phyloP scores from a whole-genome alignment of 768 basidiomycete genomes.

The Vararia minispora region DNA sequence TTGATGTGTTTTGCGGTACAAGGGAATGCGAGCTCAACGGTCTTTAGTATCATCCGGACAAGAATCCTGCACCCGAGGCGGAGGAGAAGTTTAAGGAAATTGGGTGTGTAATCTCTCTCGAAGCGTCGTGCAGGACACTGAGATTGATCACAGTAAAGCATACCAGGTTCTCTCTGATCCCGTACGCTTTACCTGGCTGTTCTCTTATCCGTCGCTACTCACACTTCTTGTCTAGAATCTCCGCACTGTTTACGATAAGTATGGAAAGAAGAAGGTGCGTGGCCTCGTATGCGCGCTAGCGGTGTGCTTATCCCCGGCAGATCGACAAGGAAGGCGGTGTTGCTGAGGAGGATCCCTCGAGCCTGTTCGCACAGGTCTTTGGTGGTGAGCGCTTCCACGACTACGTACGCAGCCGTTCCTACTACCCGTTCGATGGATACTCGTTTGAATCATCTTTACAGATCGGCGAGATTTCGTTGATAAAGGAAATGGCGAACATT shows the following conservation, averaged over 20 bases:
- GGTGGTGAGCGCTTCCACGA: slow-evolving; percentile 88
- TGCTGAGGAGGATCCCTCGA: slow-evolving; percentile 84
- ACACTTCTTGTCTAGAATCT: slow-evolving; percentile 47
- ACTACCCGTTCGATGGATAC: not conserved
- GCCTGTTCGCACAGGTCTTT: slow-evolving; percentile 93
- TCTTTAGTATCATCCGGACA: slow-evolving; percentile 84
- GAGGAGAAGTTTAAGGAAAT: slow-evolving; percentile 97
- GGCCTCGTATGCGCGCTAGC: slow-evolving; percentile 3
- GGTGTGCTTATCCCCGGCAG: slow-evolving; percentile 21
- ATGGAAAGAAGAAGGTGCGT: slow-evolving; percentile 80
- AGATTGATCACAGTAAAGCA: slow-evolving; percentile 55
- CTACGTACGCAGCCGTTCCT: slow-evolving; percentile 45
- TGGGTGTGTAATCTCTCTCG: slow-evolving; percentile 37
- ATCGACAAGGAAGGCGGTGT: slow-evolving; percentile 68
- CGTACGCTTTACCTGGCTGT: slow-evolving; percentile 24
- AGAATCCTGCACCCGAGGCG: slow-evolving; percentile 86
- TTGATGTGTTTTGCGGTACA: not conserved
- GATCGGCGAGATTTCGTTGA: slow-evolving; percentile 95
- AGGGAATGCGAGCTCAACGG: not conserved
- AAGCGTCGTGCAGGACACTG: not conserved
- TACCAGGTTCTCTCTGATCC: slow-evolving; percentile 87
- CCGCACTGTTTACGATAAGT: slow-evolving; percentile 87
- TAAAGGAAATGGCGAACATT: slow-evolving; percentile 86
- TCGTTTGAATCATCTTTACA: slow-evolving; percentile 21
- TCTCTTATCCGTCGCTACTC: slow-evolving; percentile 3